Percentiles rank a stretch among this genome's conserved stretches.
These are phyloP conservation scores for Fusarium chuoi DNA, from an alignment of 2,329 filamentous ascomycete species.

Conservation along the genomic window DNA sequence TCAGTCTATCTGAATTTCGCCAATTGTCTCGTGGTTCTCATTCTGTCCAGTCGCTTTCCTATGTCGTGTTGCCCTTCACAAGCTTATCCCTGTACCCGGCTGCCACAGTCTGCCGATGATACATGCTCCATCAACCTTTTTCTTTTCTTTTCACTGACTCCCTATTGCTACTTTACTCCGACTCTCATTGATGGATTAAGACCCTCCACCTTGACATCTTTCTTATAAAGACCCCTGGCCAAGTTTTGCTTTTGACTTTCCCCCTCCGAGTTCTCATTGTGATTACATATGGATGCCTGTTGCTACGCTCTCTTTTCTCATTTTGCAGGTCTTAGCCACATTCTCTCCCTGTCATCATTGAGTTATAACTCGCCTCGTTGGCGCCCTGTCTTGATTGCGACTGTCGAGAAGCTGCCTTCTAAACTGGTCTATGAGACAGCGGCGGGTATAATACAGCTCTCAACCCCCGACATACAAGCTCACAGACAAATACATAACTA, in stretches of 20 bases:
- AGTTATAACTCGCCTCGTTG: slow-evolving; percentile 23
- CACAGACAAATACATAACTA: slow-evolving; percentile 7
- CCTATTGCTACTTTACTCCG: slow-evolving; percentile 5
- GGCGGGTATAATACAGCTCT: slow-evolving; percentile 12
- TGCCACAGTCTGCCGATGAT: slow-evolving; percentile 13
- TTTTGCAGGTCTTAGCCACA: slow-evolving; percentile 27
- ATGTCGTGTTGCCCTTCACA: slow-evolving; percentile 34
- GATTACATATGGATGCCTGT: background rate
- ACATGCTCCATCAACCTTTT: slow-evolving; percentile 29
- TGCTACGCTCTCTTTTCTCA: slow-evolving; percentile 31
- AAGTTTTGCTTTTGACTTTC: slow-evolving; percentile 37
- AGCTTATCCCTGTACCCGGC: slow-evolving; percentile 32
- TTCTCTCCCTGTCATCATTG: slow-evolving; percentile 10
- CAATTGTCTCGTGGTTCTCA: slow-evolving; percentile 16
- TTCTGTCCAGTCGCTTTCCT: slow-evolving; percentile 27
- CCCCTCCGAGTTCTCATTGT: slow-evolving; percentile 8
- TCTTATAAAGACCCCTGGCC: slow-evolving; percentile 27
- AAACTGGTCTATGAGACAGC: background rate
- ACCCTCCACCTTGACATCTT: slow-evolving; percentile 13
- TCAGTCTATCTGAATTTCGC: slow-evolving; percentile 25
- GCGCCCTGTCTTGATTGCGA: slow-evolving; percentile 1
- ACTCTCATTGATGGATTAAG: slow-evolving; percentile 10
- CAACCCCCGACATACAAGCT: slow-evolving; percentile 1
- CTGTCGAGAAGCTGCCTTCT: background rate
- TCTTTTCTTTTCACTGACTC: background rate